Conservation (phyloP, 257 asterid species). For the Rubia yunnanensis region DNA sequence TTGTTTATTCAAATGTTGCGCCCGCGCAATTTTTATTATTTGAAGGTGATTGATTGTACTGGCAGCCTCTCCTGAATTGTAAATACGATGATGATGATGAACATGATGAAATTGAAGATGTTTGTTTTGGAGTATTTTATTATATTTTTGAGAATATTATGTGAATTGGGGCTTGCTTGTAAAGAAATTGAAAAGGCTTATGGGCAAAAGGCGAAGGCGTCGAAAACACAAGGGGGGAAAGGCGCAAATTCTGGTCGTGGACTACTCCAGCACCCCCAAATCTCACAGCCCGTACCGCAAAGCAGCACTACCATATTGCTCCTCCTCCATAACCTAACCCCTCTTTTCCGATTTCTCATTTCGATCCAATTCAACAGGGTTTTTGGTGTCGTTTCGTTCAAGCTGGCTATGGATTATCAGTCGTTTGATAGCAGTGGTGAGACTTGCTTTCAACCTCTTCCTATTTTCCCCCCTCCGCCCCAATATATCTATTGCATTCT, state of each 20-base stretch:
- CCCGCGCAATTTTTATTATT: no score
- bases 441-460: neutral
- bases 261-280: conserved; percentile 1
- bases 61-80: no score
- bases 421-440: neutral
- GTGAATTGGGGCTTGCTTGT: no score
- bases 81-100: no score
- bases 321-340: neutral
- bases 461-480: neutral
- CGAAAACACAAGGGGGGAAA: neutral
- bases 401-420: neutral
- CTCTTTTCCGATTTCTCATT: neutral
- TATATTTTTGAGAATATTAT: neutral
- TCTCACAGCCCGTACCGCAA: neutral
- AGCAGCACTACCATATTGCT: neutral
- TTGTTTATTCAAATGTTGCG: no score
- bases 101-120: no score
- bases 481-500: neutral
- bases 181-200: neutral
- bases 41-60: no score
- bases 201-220: neutral
- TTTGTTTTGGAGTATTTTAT: neutral
- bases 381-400: neutral
- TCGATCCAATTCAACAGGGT: neutral
- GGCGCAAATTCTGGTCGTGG: neutral